A percentile compares a stretch with the other conserved stretches of the same genome.
phyloP scores from a whole-genome alignment of 495 filamentous ascomycete species.

The Podospora australis region DNA sequence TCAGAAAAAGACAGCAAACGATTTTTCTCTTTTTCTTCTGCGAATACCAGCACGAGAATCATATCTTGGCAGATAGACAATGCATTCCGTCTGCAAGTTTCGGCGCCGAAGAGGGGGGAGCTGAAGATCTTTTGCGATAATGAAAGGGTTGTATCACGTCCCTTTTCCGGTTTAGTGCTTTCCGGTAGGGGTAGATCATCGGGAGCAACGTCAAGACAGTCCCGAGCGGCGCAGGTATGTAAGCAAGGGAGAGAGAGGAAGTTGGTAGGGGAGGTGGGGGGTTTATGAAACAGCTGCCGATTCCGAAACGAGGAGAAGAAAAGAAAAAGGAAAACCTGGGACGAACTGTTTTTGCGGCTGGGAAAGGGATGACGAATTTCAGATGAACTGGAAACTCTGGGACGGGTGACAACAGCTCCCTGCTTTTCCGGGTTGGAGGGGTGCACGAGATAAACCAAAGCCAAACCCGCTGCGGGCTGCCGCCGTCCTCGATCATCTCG shows the following conservation, averaged over 20 bases:
- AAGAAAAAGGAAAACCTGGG: too few species aligned
- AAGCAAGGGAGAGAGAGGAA: neutral
- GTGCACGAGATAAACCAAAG: too few species aligned
- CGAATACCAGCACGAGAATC: neutral
- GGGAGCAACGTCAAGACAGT: too few species aligned
- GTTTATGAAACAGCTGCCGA: neutral
- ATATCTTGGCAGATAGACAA: neutral
- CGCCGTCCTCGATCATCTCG: too few species aligned
- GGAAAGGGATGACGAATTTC: too few species aligned
- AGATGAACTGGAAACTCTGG: too few species aligned
- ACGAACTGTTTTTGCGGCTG: too few species aligned
- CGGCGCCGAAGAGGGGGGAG: constrained; percentile 1
- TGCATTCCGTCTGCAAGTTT: neutral
- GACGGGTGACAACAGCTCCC: too few species aligned
- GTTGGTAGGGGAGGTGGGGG: neutral
- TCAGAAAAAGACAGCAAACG: neutral
- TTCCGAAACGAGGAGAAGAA: too few species aligned
- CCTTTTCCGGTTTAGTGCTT: neutral
- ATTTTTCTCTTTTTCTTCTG: neutral
- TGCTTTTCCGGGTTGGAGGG: too few species aligned
- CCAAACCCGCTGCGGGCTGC: too few species aligned
- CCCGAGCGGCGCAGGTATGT: neutral
- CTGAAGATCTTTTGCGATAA: too few species aligned
- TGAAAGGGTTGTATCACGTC: neutral
- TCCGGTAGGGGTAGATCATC: neutral